phyloP scores from a whole-genome alignment of 352 stramenopile species.

The Phytophthora aleatoria region DNA sequence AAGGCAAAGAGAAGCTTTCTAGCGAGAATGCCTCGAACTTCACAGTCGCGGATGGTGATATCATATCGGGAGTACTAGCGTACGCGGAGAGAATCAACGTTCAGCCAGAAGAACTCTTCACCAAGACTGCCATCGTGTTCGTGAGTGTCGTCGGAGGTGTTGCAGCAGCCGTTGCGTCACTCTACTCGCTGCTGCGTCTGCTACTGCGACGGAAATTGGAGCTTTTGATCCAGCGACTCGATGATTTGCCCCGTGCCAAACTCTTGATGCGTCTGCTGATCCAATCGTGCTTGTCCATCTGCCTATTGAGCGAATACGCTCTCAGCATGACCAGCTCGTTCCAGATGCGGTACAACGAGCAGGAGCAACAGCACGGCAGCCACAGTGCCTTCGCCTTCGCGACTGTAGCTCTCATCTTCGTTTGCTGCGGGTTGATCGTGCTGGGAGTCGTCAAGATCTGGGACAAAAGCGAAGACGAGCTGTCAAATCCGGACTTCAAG shows the following conservation, averaged over 20 bases:
- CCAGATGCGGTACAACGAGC: constrained; percentile 75
- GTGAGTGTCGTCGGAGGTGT: constrained; percentile 60
- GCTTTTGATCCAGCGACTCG: constrained; percentile 59
- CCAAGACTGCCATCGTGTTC: constrained; percentile 74
- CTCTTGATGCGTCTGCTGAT: constrained; percentile 70
- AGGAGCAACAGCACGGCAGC: constrained; percentile 41
- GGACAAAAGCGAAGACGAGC: constrained; percentile 59
- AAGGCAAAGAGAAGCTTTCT: constrained; percentile 26
- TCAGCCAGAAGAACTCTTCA: constrained; percentile 71
- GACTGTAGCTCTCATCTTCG: constrained; percentile 59
- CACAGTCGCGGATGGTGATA: constrained; percentile 66
- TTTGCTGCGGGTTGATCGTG: constrained; percentile 74
- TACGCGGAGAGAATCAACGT: constrained; percentile 72
- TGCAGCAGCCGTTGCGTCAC: constrained; percentile 54
- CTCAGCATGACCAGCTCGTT: constrained; percentile 82
- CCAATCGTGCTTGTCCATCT: constrained; percentile 74
- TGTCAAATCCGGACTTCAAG: constrained; percentile 73
- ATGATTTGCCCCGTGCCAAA: constrained; percentile 72
- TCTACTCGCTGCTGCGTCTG: constrained; percentile 60
- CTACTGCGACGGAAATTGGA: constrained; percentile 54
- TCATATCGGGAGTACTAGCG: constrained; percentile 73
- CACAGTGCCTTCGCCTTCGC: constrained; percentile 62
- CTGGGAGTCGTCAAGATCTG: constrained; percentile 70
- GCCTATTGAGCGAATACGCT: constrained; percentile 80
- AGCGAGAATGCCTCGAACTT: constrained; percentile 47